A percentile compares a stretch with the other conserved stretches of the same genome.
phyloP scores from a whole-genome alignment of 2,329 filamentous ascomycete species.

The Sarocladiaceae sp. region DNA sequence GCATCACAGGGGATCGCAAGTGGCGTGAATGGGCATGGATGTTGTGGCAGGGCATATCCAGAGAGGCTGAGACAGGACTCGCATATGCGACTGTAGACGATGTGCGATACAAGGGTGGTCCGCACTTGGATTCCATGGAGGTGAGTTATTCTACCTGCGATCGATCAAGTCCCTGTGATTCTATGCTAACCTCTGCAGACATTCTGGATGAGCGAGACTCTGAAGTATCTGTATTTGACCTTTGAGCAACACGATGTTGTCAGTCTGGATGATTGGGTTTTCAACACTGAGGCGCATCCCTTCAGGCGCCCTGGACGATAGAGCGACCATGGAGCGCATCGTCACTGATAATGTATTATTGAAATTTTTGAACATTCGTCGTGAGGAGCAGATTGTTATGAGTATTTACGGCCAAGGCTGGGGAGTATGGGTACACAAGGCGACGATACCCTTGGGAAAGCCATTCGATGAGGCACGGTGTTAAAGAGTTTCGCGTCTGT shows the following conservation, averaged over 20 bases:
- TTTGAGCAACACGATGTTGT: slow-evolving; percentile 61
- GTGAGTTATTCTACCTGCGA: no score
- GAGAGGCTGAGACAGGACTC: slow-evolving; percentile 37
- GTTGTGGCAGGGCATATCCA: slow-evolving; percentile 41
- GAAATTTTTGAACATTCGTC: no score
- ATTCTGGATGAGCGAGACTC: slow-evolving; percentile 72
- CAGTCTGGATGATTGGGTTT: slow-evolving; percentile 67
- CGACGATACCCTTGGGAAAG: no score
- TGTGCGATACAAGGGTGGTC: slow-evolving; percentile 25
- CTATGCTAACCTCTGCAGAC: slow-evolving; percentile 28
- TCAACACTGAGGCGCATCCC: slow-evolving; percentile 56
- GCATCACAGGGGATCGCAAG: slow-evolving; percentile 40
- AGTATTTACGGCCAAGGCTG: no score
- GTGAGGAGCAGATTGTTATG: no score
- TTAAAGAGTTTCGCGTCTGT: no score
- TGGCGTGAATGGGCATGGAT: slow-evolving; percentile 42
- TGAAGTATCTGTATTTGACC: slow-evolving; percentile 75
- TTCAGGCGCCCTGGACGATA: slow-evolving; percentile 28
- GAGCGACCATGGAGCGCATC: no score
- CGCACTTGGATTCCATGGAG: slow-evolving; percentile 59
- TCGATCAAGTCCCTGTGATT: no score
- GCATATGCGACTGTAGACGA: slow-evolving; percentile 39
- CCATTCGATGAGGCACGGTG: no score
- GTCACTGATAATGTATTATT: background rate
- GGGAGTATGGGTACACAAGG: no score